A percentile compares a stretch with the other conserved stretches of the same genome.
Conservation (phyloP, 306 rosid genomes). For the Inga oerstediana region DNA sequence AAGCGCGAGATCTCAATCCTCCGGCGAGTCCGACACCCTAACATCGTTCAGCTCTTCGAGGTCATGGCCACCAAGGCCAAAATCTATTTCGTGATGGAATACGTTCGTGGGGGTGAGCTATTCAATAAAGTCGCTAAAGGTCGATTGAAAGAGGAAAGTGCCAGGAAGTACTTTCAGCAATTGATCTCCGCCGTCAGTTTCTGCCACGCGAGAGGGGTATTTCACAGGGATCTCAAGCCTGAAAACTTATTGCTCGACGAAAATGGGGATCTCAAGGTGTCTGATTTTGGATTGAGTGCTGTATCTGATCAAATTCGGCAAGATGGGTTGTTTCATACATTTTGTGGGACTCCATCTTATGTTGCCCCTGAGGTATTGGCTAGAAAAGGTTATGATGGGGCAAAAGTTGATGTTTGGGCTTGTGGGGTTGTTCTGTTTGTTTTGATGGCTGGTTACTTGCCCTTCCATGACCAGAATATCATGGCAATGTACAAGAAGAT, state of each 20-base stretch:
- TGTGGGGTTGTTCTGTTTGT: conserved; percentile 89
- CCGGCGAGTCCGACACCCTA: conserved; percentile 94
- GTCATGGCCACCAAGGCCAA: conserved; percentile 95
- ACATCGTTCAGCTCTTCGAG: conserved; percentile 89
- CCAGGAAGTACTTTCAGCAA: conserved; percentile 77
- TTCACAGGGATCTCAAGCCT: conserved; percentile 85
- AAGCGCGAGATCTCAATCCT: conserved; percentile 98
- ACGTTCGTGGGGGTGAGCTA: conserved; percentile 47
- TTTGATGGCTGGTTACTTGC: conserved; percentile 89
- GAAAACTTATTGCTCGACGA: conserved; percentile 25
- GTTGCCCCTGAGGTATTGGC: conserved; percentile 93
- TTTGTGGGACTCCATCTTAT: conserved; percentile 95
- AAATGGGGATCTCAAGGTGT: conserved; percentile 49
- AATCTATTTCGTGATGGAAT: conserved; percentile 89
- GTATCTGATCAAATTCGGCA: conserved; percentile 89
- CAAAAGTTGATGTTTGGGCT: conserved; percentile 90
- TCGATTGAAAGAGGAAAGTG: conserved; percentile 75
- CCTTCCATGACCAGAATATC: conserved; percentile 86
- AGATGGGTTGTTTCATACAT: conserved; percentile 90
- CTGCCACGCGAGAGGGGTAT: conserved; percentile 92
- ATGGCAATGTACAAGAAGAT: conserved; percentile 95
- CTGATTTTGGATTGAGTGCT: conserved; percentile 86
- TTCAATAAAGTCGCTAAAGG: conserved; percentile 96
- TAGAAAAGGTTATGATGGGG: conserved; percentile 84
- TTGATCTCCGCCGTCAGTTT: conserved; percentile 41